Evolutionary conservation across 805 yeast species (phyloP).

Genomic region (Pichia manshurica): DNA sequence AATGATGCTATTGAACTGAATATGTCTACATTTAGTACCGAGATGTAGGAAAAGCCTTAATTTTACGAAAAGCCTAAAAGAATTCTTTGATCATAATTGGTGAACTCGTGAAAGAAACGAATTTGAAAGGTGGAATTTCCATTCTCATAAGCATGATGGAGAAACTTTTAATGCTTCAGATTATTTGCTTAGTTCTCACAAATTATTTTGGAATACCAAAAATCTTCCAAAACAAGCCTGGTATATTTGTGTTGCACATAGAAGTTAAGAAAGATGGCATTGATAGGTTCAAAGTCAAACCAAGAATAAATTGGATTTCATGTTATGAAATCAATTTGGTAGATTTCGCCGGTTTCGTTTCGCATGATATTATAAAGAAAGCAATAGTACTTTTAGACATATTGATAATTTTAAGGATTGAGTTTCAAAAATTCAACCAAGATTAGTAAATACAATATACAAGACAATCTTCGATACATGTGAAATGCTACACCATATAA

Average conservation of each 20-base stretch:
- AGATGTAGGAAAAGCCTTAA: slow-evolving; percentile 45
- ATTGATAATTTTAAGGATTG: slow-evolving; percentile 5
- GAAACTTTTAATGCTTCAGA: slow-evolving; percentile 25
- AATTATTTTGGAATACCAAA: slow-evolving; percentile 41
- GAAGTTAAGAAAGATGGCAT: slow-evolving; percentile 19
- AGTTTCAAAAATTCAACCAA: background rate
- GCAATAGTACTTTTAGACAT: slow-evolving; percentile 26
- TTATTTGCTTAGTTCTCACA: slow-evolving; percentile 37
- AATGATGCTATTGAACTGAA: slow-evolving; percentile 32
- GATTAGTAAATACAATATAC: background rate
- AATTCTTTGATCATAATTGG: slow-evolving; percentile 40
- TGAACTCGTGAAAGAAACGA: slow-evolving; percentile 52
- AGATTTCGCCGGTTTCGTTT: slow-evolving; percentile 25
- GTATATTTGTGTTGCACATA: slow-evolving; percentile 37
- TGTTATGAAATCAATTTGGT: slow-evolving; percentile 30
- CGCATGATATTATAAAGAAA: slow-evolving; percentile 21
- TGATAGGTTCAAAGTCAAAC: slow-evolving; percentile 23
- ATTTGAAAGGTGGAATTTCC: slow-evolving; percentile 47
- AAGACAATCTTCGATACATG: slow-evolving; percentile 3
- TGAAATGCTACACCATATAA: slow-evolving; percentile 4
- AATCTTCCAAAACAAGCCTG: slow-evolving; percentile 28
- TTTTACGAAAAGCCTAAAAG: slow-evolving; percentile 31
- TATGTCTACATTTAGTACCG: slow-evolving; percentile 40
- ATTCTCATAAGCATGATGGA: slow-evolving; percentile 43
- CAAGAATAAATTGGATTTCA: slow-evolving; percentile 20